Base-by-base conservation (phyloP, 164 flowering plant species). In the Piper longum region DNA sequence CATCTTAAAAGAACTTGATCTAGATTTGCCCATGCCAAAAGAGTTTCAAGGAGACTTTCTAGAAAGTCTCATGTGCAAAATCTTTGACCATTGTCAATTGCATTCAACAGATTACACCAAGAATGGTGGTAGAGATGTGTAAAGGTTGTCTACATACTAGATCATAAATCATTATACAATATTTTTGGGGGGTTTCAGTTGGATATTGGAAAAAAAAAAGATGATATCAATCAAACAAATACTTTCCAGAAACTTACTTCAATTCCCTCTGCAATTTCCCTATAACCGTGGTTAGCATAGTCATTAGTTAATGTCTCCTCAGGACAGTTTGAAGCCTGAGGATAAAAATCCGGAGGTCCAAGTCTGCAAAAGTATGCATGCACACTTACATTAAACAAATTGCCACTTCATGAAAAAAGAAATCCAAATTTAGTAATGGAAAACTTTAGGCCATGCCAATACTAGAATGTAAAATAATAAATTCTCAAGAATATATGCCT, bases 301-400 rank as follows among this genome's bases (percentile, higher is more conserved):
- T 91, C 98, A 72, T 65, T 80, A 63, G 86, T 86, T 60, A 95
- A 81, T 62, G 90, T 89, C 83, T 95, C 99, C 79, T 95, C 98
- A 0, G 90, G 95, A 64, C 98, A 95, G 75, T 73, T 81, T 43
- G 86, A 75, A 72, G 86, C 77, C 69, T 77, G 99, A 5, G 96
- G 97, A 65, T 87, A 82, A 67, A 80, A 91, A 61, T 95, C 99
- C 60, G 99, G 98, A 39, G 98, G 91, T 56, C 96, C 96, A 73
- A 95, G 90, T 61, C 99, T 95, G 71, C 39, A n/a, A 44, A 11
- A 42, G 7, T 14, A 7, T 26, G 36, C 64, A 45, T 59, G 19
- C 0, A 17, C 18, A 16, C 19, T 41, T 54, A 66, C n/a, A 43
- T 57, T 18, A 43, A 68, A 41, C 26, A 60, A 26, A 26, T 26